phyloP scores from a whole-genome alignment of 441 rosid species.

The Daphne laureola region DNA sequence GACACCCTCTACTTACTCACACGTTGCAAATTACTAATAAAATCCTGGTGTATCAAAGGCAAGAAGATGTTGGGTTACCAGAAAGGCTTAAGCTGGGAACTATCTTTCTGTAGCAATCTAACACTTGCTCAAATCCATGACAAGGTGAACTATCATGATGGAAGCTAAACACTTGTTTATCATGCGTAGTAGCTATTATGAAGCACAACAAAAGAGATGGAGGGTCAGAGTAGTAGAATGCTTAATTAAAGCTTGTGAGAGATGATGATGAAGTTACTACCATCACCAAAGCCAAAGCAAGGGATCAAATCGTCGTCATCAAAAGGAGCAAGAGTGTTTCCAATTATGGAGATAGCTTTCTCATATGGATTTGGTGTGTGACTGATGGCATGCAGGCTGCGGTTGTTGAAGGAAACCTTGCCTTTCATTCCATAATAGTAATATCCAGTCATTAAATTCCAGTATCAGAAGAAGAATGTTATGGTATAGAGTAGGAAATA shows the following conservation, averaged over 20 bases:
- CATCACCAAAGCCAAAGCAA: conserved; percentile 87
- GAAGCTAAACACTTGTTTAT: conserved; percentile 66
- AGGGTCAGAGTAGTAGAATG: not conserved
- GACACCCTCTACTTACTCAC: no score
- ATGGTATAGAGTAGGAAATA: no score
- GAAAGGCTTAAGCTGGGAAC: conserved; percentile 57
- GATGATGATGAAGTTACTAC: conserved; percentile 26
- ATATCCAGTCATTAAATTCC: conserved; percentile 12
- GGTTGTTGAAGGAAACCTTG: conserved; percentile 46
- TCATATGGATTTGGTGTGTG: conserved; percentile 67
- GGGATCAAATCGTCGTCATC: conserved; percentile 86
- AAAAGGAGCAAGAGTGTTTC: conserved; percentile 75
- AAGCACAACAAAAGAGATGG: not conserved
- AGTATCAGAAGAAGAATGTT: no score
- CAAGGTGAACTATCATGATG: conserved; percentile 67
- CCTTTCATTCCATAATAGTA: conserved; percentile 37
- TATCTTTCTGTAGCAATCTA: conserved; percentile 57
- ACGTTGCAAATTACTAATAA: no score
- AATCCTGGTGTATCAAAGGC: not conserved
- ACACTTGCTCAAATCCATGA: conserved; percentile 80
- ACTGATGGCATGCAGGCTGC: conserved; percentile 61
- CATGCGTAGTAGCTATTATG: conserved; percentile 63
- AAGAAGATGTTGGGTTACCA: conserved; percentile 26
- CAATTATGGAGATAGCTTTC: conserved; percentile 68
- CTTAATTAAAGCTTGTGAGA: not conserved